Conservation (phyloP, 2,329 filamentous ascomycete species). For the Aciculosporium take region DNA sequence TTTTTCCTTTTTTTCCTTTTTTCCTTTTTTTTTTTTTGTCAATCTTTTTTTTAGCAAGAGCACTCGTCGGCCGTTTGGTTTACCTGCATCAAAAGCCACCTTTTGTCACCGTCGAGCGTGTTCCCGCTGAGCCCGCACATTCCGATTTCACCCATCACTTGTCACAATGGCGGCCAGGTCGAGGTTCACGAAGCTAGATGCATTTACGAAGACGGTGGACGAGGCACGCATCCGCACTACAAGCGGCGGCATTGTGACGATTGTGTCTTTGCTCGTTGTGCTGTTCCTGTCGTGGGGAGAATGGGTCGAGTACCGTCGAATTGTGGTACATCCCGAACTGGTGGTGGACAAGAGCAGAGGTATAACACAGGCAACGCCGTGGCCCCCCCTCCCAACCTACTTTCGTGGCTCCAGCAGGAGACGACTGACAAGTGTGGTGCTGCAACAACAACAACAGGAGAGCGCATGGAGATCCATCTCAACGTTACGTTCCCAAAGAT, state of each 20-base stretch:
- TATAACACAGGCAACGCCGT: constrained; percentile 28
- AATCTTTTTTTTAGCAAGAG: too few relatives aligned
- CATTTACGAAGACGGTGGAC: constrained; percentile 98
- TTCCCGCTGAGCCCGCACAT: background rate
- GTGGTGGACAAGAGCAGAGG: constrained; percentile 94
- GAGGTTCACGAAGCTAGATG: constrained; percentile 89
- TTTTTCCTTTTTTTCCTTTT: too few relatives aligned
- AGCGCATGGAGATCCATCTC: constrained; percentile 98
- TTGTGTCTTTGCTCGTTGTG: constrained; percentile 76
- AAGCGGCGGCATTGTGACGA: constrained; percentile 87
- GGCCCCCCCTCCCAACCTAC: too few relatives aligned
- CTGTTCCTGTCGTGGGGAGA: constrained; percentile 85
- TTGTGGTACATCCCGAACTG: constrained; percentile 79
- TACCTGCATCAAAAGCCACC: too few relatives aligned
- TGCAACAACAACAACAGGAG: constrained; percentile 41
- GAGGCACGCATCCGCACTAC: constrained; percentile 94
- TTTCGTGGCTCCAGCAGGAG: too few relatives aligned
- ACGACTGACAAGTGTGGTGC: constrained; percentile 11
- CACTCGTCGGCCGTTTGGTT: too few relatives aligned
- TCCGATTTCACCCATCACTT: background rate
- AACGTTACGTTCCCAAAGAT: constrained; percentile 92
- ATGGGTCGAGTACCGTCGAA: constrained; percentile 82
- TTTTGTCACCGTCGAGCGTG: too few relatives aligned
- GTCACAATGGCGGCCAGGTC: constrained; percentile 73
- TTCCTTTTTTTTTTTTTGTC: too few relatives aligned